phyloP scores from a whole-genome alignment of 805 yeast genomes.

The Metschnikowia colocasiae region DNA sequence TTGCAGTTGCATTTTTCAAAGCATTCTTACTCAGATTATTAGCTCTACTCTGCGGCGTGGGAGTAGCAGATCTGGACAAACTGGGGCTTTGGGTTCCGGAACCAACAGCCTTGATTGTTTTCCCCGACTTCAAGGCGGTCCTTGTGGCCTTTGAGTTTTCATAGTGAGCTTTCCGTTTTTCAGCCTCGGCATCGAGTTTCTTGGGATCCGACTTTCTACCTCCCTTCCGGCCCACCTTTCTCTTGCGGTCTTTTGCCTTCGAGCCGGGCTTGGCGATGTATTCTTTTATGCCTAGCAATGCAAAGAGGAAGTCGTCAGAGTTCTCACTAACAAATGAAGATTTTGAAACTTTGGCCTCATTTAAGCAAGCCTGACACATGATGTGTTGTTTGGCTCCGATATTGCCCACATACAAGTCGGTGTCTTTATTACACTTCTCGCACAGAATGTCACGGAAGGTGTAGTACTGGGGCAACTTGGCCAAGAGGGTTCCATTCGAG shows the following conservation, averaged over 20 bases:
- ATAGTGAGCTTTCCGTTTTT: conserved; percentile 38
- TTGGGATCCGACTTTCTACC: conserved; percentile 20
- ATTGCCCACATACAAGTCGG: conserved; percentile 35
- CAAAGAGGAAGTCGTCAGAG: conserved; percentile 45
- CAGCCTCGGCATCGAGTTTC: conserved; percentile 28
- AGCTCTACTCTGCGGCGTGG: conserved; percentile 5
- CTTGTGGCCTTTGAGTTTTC: conserved; percentile 30
- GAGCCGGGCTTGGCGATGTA: conserved; percentile 22
- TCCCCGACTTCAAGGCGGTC: conserved; percentile 33
- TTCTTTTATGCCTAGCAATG: conserved; percentile 48
- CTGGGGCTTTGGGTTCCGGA: conserved; percentile 18
- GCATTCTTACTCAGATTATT: neutral
- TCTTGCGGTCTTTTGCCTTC: conserved; percentile 28
- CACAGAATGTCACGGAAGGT: conserved; percentile 52
- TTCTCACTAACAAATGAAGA: conserved; percentile 40
- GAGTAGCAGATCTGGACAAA: conserved; percentile 12
- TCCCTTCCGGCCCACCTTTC: conserved; percentile 29
- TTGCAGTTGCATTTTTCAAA: neutral
- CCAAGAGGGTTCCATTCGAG: conserved; percentile 53
- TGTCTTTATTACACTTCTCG: conserved; percentile 40
- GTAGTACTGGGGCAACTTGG: conserved; percentile 44
- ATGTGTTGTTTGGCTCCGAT: conserved; percentile 24
- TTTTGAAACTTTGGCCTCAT: conserved; percentile 10
- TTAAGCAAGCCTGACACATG: conserved; percentile 44
- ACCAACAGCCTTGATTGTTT: conserved; percentile 39